Conservation (phyloP, 306 rosid genomes). For the Pyrus betulifolia region DNA sequence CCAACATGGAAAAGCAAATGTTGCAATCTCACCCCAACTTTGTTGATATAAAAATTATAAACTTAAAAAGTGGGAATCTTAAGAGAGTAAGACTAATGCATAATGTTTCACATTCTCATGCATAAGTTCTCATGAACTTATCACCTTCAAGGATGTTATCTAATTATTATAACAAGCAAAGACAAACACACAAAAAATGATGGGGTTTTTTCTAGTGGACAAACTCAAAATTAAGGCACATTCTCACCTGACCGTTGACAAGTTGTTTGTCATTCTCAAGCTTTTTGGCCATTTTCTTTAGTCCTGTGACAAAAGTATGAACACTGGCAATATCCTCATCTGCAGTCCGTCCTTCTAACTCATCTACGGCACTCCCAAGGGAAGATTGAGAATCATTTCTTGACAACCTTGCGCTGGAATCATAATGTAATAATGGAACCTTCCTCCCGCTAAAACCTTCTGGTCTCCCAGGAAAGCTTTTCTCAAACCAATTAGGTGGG, state of each 20-base stretch:
- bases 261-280: constrained; percentile 67
- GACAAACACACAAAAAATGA: background rate
- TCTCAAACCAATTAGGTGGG: constrained; percentile 59
- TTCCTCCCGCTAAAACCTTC: constrained; percentile 47
- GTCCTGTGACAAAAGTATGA: constrained; percentile 80
- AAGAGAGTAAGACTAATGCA: background rate
- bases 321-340: constrained; percentile 76
- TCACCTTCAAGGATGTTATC: background rate
- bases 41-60: background rate
- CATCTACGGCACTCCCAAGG: constrained; percentile 60
- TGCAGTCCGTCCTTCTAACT: constrained; percentile 34
- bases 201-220: background rate
- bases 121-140: background rate
- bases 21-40: background rate
- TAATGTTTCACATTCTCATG: background rate
- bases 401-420: constrained; percentile 30
- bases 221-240: background rate
- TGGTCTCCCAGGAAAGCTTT: constrained; percentile 83
- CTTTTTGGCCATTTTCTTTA: constrained; percentile 77
- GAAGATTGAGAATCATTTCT: constrained; percentile 81
- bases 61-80: background rate
- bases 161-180: background rate
- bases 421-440: constrained; percentile 41
- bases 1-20: background rate
- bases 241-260: constrained; percentile 64